These are phyloP conservation scores for Flaveria robusta DNA, from an alignment of 129 eudicot genomes.

Conservation along the genomic window DNA sequence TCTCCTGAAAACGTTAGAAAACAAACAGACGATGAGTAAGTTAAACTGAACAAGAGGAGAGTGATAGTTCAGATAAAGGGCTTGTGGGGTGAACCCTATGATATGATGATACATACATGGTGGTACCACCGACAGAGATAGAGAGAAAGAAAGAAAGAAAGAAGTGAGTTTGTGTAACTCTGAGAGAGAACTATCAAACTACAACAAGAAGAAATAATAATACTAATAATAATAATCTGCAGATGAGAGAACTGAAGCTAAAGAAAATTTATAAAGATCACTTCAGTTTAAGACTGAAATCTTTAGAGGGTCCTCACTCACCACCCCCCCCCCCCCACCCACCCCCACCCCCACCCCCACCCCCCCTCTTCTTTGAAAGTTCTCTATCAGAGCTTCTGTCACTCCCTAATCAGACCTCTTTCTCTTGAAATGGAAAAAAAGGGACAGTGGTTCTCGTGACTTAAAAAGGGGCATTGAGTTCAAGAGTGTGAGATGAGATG, in stretches of 20 bases:
- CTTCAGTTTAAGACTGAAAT: conserved; percentile 58
- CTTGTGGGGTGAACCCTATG: conserved; percentile 39
- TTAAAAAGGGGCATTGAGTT: conserved; percentile 36
- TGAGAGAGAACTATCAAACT: conserved; percentile 28
- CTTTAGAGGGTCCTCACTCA: not conserved
- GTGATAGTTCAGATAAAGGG: conserved; percentile 17
- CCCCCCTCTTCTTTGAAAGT: conserved; percentile 36
- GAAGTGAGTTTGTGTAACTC: conserved; percentile 6
- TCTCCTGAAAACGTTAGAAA: conserved; percentile 63
- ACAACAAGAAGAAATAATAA: conserved; percentile 13
- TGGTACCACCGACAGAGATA: conserved; percentile 57
- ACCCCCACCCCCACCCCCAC: not conserved
- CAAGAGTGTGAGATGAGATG: not conserved
- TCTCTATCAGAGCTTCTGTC: conserved; percentile 63
- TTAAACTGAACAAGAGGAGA: conserved; percentile 27
- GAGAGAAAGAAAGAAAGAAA: conserved; percentile 42
- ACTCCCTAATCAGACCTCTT: conserved; percentile 43
- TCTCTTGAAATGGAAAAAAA: conserved; percentile 43
- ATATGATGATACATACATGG: conserved; percentile 24
- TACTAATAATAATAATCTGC: conserved; percentile 20
- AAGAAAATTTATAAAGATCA: conserved; percentile 44
- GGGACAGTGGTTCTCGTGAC: conserved; percentile 79
- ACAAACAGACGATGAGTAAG: conserved; percentile 1
- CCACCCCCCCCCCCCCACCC: not conserved
- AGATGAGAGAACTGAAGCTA: conserved; percentile 43